Conservation (phyloP, 345 rosid species). For the Corchorus olitorius region DNA sequence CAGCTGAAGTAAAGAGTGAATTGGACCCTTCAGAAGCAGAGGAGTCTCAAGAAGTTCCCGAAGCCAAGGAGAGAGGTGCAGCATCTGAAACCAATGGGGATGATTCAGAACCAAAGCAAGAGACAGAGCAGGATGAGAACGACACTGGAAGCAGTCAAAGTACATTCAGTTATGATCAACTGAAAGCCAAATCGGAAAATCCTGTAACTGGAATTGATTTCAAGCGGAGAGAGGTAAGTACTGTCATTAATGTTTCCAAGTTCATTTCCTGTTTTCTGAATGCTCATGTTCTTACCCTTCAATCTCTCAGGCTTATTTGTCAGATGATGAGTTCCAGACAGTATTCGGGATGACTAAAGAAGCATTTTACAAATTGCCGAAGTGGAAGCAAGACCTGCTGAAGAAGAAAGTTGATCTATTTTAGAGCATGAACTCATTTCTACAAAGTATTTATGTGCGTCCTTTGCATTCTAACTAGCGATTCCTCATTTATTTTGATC, state of each 20-base stretch:
- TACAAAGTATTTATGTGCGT: constrained; percentile 25
- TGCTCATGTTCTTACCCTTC: background rate
- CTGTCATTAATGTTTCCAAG: background rate
- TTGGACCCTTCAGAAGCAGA: constrained; percentile 50
- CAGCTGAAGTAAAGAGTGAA: constrained; percentile 53
- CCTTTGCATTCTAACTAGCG: constrained; percentile 21
- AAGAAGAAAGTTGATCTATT: constrained; percentile 86
- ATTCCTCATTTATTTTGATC: constrained; percentile 11
- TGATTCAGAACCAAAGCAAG: constrained; percentile 52
- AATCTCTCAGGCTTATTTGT: constrained; percentile 61
- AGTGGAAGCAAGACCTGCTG: constrained; percentile 96
- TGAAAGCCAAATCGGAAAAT: constrained; percentile 81
- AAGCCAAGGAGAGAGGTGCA: constrained; percentile 54
- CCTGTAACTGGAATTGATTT: constrained; percentile 92
- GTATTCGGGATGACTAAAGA: constrained; percentile 77
- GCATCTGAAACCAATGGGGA: constrained; percentile 46
- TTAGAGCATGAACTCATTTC: constrained; percentile 32
- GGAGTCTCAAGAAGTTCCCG: constrained; percentile 49
- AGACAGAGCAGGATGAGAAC: constrained; percentile 46
- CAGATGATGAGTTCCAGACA: constrained; percentile 75
- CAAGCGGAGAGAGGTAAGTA: constrained; percentile 89
- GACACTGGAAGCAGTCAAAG: constrained; percentile 31
- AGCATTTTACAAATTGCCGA: constrained; percentile 77
- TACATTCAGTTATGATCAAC: constrained; percentile 80
- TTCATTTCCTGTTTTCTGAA: background rate